A percentile compares a stretch with the other conserved stretches of the same genome.
phyloP scores from a whole-genome alignment of 2,329 filamentous ascomycete genomes.

The Didymella segeticola region DNA sequence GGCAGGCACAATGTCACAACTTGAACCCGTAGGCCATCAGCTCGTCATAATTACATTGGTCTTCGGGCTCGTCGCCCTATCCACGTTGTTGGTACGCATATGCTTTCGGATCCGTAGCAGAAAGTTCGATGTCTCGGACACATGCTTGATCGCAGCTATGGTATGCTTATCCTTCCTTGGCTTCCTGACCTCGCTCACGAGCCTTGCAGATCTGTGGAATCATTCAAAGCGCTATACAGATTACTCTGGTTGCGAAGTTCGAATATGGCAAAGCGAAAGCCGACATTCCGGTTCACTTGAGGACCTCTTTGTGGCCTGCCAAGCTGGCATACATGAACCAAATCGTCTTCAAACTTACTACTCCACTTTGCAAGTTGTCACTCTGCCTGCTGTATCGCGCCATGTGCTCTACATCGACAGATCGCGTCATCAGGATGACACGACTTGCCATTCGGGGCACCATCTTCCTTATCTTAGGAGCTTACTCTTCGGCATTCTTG shows the following conservation, averaged over 20 bases:
- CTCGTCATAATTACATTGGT: constrained; percentile 13
- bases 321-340: constrained; percentile 18
- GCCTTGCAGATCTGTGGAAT: constrained; percentile 5
- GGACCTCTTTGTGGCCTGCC: constrained; percentile 6
- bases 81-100: constrained; percentile 9
- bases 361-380: constrained; percentile 18
- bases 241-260: constrained; percentile 11
- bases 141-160: constrained; percentile 17
- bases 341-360: constrained; percentile 19
- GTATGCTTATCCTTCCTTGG: background rate
- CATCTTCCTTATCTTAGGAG: constrained; percentile 14
- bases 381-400: constrained; percentile 15
- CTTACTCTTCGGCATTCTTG: constrained; percentile 16
- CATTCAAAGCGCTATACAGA: constrained; percentile 17
- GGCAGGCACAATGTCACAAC: constrained; percentile 2
- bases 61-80: constrained; percentile 6
- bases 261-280: constrained; percentile 17
- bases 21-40: constrained; percentile 16
- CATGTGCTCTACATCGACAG: constrained; percentile 18
- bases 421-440: constrained; percentile 10
- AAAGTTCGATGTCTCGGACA: constrained; percentile 17
- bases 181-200: background rate
- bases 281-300: constrained; percentile 5
- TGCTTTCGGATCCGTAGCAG: constrained; percentile 9
- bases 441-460: constrained; percentile 12